Evolutionary conservation across 495 filamentous ascomycete genomes (phyloP).

Genomic region (Penicillium maclennaniae): DNA sequence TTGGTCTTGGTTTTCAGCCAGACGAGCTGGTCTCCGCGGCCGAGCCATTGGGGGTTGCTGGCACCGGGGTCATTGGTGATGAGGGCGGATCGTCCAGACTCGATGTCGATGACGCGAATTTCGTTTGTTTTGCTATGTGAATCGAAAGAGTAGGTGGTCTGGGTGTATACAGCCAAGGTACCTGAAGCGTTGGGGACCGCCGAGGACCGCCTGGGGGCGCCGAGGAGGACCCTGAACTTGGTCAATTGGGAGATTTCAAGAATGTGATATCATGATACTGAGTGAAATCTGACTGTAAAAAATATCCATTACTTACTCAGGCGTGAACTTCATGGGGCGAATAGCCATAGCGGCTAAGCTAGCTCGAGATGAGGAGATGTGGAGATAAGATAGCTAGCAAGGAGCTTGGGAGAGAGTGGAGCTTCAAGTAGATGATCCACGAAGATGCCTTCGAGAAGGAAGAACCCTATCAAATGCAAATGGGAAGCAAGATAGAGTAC

Average conservation of each 20-base stretch:
- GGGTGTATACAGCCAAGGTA: constrained; percentile 65
- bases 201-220: constrained; percentile 73
- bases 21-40: constrained; percentile 57
- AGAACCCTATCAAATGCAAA: not conserved
- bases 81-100: constrained; percentile 59
- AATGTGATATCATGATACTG: not conserved
- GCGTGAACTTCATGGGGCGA: constrained; percentile 66
- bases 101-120: constrained; percentile 70
- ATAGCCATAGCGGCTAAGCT: constrained; percentile 52
- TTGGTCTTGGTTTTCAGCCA: constrained; percentile 63
- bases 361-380: constrained; percentile 5
- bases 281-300: not conserved
- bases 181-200: constrained; percentile 72
- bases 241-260: not conserved
- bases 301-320: constrained; percentile 46
- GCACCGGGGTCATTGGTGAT: constrained; percentile 61
- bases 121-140: constrained; percentile 70
- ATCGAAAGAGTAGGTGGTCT: constrained; percentile 79
- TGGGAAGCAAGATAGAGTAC: not conserved
- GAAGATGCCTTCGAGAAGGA: not conserved
- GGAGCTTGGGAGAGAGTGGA: not conserved
- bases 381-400: constrained; percentile 9
- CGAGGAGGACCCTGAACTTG: constrained; percentile 61
- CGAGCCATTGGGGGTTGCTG: constrained; percentile 75
- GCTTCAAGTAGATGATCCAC: not conserved